These are phyloP conservation scores for Citrullus colocynthis DNA, from an alignment of 306 rosid species.

Conservation along the genomic window DNA sequence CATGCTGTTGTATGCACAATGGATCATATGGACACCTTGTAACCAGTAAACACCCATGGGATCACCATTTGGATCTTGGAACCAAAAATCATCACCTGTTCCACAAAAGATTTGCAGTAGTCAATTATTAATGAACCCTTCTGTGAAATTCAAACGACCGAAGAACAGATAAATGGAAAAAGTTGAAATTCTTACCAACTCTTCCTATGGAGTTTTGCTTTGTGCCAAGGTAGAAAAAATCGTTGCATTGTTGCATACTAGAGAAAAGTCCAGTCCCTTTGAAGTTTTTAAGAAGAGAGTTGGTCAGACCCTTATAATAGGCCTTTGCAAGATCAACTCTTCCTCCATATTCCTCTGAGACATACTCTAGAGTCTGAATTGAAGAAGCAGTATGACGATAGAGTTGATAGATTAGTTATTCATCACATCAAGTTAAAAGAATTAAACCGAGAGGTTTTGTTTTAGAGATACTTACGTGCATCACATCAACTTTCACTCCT, in stretches of 20 bases:
- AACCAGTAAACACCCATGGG: conserved; percentile 82
- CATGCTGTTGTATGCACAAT: conserved; percentile 79
- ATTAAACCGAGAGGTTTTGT: not conserved
- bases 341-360: conserved; percentile 64
- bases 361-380: conserved; percentile 51
- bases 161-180: not conserved
- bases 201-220: conserved; percentile 56
- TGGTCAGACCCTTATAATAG: conserved; percentile 48
- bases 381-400: not conserved
- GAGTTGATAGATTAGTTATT: not conserved
- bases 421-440: not conserved
- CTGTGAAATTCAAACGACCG: not conserved
- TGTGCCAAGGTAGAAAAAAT: conserved; percentile 80
- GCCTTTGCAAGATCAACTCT: conserved; percentile 72
- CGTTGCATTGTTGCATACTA: conserved; percentile 96
- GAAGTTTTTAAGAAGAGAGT: conserved; percentile 58
- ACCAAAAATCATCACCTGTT: conserved; percentile 91
- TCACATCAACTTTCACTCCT: conserved; percentile 78
- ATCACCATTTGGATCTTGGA: conserved; percentile 79
- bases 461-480: conserved; percentile 37
- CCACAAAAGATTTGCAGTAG: not conserved
- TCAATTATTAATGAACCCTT: not conserved
- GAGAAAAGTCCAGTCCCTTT: conserved; percentile 67
- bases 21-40: conserved; percentile 89
- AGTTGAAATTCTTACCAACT: conserved; percentile 39